Base-by-base conservation (phyloP, 2,329 filamentous ascomycete species). In the Apiospora phragmitis region DNA sequence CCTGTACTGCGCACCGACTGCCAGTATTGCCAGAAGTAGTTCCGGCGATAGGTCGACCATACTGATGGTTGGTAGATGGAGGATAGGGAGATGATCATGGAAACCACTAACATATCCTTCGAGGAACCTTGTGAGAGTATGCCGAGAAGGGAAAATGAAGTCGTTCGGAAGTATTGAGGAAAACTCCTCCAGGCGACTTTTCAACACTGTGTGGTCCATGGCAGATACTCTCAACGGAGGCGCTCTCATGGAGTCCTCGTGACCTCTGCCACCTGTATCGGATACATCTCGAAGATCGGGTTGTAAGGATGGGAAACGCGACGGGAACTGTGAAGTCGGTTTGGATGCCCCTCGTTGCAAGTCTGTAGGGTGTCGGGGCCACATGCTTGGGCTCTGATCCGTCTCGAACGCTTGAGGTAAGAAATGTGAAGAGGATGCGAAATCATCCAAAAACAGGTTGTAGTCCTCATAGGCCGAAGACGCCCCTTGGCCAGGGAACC, bases 31-130 rank as follows among this genome's bases (percentile, higher is more conserved):
- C 38, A 94, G 81, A 6, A 93, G 82, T 4, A 94, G 82, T 78
- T 93, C 92, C 0, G 91, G 87, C 0, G 90, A 88, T n/a, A 89
- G 85, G n/a, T 90, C 87, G 9, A 87, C 87, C 0, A 90, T 86
- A 1, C 85, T 84, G 65, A 93, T 83, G 0, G 91, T 93, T 0
- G 92, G 89, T 6, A 93, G 81, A 77, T 94, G 92, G 38, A 94
- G 82, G 72, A 93, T 86, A 0, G 86, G 86, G 0, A 88, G 76
- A 71, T 87, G 84, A 68, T 87, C 85, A 70, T 88, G 86, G 71
- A 93, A 93, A 0, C 91, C 91, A 71, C 86, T 88, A 69, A 93
- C 87, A 75, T 93, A 94, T 1, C 91, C 91, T 71, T 92, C 90
- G 42, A 93, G 80, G 72, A 93, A 93, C 43, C 92, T 83, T 3